These are phyloP conservation scores for Penicillium frequentans DNA, from an alignment of 2,329 filamentous ascomycete species.

Conservation along the genomic window DNA sequence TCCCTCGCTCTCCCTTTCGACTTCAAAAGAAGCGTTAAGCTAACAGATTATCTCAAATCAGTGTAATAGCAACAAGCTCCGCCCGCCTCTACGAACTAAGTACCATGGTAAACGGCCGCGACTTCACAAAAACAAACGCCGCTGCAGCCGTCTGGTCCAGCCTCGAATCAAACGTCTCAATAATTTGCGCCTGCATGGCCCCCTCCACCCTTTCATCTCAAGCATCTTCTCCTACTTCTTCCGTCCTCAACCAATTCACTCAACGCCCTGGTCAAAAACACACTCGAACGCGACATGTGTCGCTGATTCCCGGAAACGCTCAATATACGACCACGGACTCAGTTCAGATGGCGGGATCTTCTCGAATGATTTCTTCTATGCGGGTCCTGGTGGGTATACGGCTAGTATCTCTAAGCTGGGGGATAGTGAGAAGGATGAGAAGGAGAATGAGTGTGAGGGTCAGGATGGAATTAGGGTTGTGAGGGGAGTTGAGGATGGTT, in stretches of 20 bases:
- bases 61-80: conserved; percentile 30
- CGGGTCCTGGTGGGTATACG: conserved; percentile 18
- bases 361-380: conserved; percentile 20
- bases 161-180: conserved; percentile 31
- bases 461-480: conserved; percentile 30
- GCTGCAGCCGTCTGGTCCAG: conserved; percentile 31
- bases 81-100: conserved; percentile 23
- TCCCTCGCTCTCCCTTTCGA: no score
- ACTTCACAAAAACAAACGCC: conserved; percentile 25
- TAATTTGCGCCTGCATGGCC: conserved; percentile 33
- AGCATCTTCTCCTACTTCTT: conserved; percentile 26
- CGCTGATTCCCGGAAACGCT: conserved; percentile 10
- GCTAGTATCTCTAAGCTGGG: conserved; percentile 27
- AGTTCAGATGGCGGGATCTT: conserved; percentile 11
- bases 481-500: conserved; percentile 27
- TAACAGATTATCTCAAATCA: conserved; percentile 1
- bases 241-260: conserved; percentile 12
- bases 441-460: conserved; percentile 4
- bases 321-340: conserved; percentile 1
- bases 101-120: conserved; percentile 9
- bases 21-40: neutral
- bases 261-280: conserved; percentile 13
- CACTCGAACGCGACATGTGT: conserved; percentile 7
- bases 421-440: conserved; percentile 11
- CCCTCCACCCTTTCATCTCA: conserved; percentile 27